Percentiles rank a stretch among this genome's conserved stretches.
These are phyloP conservation scores for Macaranga tanarius DNA, from an alignment of 441 rosid genomes.

Conservation along the genomic window DNA sequence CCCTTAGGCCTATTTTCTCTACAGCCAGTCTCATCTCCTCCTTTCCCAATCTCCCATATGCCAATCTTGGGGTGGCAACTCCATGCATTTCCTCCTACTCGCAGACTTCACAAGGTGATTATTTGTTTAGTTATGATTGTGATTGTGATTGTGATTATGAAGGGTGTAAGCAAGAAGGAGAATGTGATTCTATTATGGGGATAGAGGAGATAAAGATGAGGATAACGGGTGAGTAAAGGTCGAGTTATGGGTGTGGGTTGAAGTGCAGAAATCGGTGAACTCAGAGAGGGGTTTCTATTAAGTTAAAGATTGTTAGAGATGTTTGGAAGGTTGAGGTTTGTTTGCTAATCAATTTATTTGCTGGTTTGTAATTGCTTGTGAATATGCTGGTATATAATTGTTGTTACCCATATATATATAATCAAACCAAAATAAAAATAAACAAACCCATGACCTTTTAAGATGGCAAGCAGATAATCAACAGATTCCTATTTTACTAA, in stretches of 20 bases:
- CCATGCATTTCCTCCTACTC: neutral
- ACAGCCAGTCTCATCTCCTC: slow-evolving; percentile 57
- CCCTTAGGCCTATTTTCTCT: slow-evolving; percentile 62
- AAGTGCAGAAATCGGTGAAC: slow-evolving; percentile 59
- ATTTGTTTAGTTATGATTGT: slow-evolving; percentile 16
- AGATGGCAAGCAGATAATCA: slow-evolving; percentile 77
- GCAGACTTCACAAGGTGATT: neutral
- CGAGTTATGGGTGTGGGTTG: slow-evolving; percentile 54
- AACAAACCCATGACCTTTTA: too few species aligned
- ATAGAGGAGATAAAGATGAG: slow-evolving; percentile 31
- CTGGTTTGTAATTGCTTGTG: slow-evolving; percentile 50
- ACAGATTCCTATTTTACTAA: slow-evolving; percentile 65
- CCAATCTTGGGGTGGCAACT: slow-evolving; percentile 56
- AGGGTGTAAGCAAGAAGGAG: slow-evolving; percentile 39
- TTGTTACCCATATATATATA: too few species aligned
- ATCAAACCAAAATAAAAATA: too few species aligned
- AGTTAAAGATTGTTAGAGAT: slow-evolving; percentile 59
- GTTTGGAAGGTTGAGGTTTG: slow-evolving; percentile 76
- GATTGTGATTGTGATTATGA: slow-evolving; percentile 43
- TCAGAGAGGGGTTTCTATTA: slow-evolving; percentile 54
- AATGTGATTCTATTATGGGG: slow-evolving; percentile 29
- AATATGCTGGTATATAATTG: too few species aligned
- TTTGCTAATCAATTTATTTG: slow-evolving; percentile 58
- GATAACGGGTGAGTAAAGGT: slow-evolving; percentile 51
- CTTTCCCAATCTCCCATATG: slow-evolving; percentile 33